Conservation (phyloP, 1,139 yeast genomes). For the Zhuliangozyma parablackwelliae region DNA sequence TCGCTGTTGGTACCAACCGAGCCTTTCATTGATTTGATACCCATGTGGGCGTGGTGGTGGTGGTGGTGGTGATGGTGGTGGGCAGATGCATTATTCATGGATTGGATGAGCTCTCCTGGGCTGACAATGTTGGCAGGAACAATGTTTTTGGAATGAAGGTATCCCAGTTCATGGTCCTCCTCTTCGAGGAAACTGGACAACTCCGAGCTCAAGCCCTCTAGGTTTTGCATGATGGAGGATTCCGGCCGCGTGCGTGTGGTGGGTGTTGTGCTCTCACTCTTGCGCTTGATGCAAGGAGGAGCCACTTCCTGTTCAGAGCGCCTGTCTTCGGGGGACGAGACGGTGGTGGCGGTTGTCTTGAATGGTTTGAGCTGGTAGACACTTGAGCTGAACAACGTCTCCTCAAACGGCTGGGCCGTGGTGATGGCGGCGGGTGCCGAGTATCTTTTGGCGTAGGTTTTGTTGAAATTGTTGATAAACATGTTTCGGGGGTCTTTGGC, state of each 20-base stretch:
- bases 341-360: slow-evolving; percentile 11
- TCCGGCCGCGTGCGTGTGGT: slow-evolving; percentile 2
- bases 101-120: slow-evolving; percentile 4
- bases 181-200: slow-evolving; percentile 16
- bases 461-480: slow-evolving; percentile 17
- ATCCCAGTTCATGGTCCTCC: no score
- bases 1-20: no score
- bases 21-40: no score
- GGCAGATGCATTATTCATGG: neutral
- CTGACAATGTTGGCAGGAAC: slow-evolving; percentile 4
- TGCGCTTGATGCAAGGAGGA: no score
- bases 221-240: slow-evolving; percentile 25
- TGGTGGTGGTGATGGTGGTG: no score
- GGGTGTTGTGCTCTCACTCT: slow-evolving; percentile 15
- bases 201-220: slow-evolving; percentile 30
- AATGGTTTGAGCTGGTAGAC: slow-evolving; percentile 29
- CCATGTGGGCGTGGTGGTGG: no score
- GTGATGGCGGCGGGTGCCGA: slow-evolving; percentile 5
- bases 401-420: slow-evolving; percentile 3
- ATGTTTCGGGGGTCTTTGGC: neutral
- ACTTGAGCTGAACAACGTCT: slow-evolving; percentile 16
- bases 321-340: no score
- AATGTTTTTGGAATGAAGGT: neutral
- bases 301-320: no score
- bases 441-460: slow-evolving; percentile 15